Evolutionary conservation across 2,329 filamentous ascomycete genomes (phyloP).

Genomic region (Seiridium cupressi): DNA sequence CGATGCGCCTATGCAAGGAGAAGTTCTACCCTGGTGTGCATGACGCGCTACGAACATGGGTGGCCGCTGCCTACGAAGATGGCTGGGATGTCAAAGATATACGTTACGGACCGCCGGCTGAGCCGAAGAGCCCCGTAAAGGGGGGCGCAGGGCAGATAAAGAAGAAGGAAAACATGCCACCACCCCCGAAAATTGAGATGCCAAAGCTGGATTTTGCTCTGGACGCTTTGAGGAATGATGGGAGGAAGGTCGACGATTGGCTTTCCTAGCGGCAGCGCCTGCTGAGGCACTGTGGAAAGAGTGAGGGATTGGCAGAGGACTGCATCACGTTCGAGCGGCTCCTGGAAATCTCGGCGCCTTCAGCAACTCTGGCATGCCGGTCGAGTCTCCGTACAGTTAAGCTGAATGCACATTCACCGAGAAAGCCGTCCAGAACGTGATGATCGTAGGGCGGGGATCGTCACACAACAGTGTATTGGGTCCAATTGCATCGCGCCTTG

Average conservation of each 20-base stretch:
- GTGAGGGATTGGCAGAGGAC: neutral
- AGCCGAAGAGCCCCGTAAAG: conserved; percentile 40
- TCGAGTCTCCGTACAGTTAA: too few species aligned
- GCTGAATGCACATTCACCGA: too few species aligned
- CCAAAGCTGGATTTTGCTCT: conserved; percentile 52
- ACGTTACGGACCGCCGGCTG: conserved; percentile 63
- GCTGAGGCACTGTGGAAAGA: conserved; percentile 6
- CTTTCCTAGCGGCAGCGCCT: conserved; percentile 24
- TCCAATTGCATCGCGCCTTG: neutral
- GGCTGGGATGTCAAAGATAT: conserved; percentile 84
- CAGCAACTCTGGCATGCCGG: too few species aligned
- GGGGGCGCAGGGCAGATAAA: conserved; percentile 36
- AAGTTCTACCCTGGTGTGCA: conserved; percentile 96
- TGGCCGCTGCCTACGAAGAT: conserved; percentile 82
- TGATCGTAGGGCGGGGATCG: too few species aligned
- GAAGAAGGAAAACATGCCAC: conserved; percentile 48
- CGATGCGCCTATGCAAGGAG: conserved; percentile 88
- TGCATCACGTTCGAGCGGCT: neutral
- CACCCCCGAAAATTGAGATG: conserved; percentile 61
- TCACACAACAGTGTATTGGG: too few species aligned
- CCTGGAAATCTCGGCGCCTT: neutral
- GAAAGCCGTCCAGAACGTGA: too few species aligned
- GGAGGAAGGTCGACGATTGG: conserved; percentile 24
- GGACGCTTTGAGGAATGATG: conserved; percentile 16
- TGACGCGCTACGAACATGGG: conserved; percentile 85